These are phyloP conservation scores for Jatropha multifida DNA, from an alignment of 441 rosid genomes.

Conservation along the genomic window DNA sequence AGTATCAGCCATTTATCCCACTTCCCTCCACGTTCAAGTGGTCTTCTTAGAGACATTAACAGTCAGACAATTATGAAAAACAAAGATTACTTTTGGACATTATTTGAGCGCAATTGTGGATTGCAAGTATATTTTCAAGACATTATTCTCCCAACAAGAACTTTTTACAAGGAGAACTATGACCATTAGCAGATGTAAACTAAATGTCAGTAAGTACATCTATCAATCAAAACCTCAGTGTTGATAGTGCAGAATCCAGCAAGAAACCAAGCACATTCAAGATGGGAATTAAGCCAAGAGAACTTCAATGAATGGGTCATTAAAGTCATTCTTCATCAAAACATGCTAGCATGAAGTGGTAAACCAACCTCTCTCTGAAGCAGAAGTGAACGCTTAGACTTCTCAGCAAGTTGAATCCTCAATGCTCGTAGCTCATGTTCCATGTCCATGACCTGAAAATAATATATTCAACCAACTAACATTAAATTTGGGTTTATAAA, in stretches of 20 bases:
- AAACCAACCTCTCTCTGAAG: conserved; percentile 74
- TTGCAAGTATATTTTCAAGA: neutral
- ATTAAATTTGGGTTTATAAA: neutral
- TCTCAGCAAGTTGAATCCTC: conserved; percentile 86
- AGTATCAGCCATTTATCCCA: no score
- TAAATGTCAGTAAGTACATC: neutral
- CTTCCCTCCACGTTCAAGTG: no score
- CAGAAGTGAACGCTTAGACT: conserved; percentile 71
- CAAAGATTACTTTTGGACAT: no score
- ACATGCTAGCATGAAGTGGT: neutral
- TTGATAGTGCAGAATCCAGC: neutral
- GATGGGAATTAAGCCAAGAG: neutral
- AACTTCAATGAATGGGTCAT: conserved; percentile 2
- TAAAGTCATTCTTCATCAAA: conserved; percentile 1
- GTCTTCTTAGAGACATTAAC: no score
- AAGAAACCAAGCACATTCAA: neutral
- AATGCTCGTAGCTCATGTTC: conserved; percentile 87
- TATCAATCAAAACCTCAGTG: neutral
- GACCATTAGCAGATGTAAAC: neutral
- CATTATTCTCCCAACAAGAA: neutral
- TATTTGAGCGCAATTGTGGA: neutral
- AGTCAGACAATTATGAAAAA: no score
- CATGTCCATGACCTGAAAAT: conserved; percentile 96
- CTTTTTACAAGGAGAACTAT: neutral
- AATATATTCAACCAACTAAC: conserved; percentile 16